Conservation (phyloP, 768 basidiomycete genomes). For the Amanita molliuscula region DNA sequence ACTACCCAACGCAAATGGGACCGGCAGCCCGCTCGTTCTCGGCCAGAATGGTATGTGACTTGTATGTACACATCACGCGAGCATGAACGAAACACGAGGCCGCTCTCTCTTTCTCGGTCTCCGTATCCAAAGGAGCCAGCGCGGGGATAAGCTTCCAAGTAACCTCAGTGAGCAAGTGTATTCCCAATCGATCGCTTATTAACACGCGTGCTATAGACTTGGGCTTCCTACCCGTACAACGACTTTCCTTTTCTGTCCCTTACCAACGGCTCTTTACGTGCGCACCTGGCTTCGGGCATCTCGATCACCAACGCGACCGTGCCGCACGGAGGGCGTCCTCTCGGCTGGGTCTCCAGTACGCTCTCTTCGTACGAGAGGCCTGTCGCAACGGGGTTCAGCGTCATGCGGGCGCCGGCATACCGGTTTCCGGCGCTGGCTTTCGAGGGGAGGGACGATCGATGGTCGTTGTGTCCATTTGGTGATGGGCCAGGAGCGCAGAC, state of each 20-base stretch:
- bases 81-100: not conserved
- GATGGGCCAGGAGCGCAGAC: constrained; percentile 17
- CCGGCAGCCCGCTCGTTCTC: constrained; percentile 36
- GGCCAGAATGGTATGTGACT: constrained; percentile 23
- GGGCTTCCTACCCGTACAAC: constrained; percentile 38
- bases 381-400: constrained; percentile 27
- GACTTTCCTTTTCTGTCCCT: constrained; percentile 33
- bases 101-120: not conserved
- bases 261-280: constrained; percentile 25
- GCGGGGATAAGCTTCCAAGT: constrained; percentile 28
- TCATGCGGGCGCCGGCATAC: constrained; percentile 12
- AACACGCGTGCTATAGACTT: constrained; percentile 23
- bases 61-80: not conserved
- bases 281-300: constrained; percentile 20
- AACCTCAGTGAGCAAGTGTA: constrained; percentile 26
- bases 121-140: constrained; percentile 21
- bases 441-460: constrained; percentile 20
- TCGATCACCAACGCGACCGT: constrained; percentile 31
- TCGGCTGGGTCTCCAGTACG: constrained; percentile 28
- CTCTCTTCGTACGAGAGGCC: constrained; percentile 13
- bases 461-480: constrained; percentile 28
- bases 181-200: not conserved
- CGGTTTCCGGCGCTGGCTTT: constrained; percentile 20
- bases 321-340: constrained; percentile 18
- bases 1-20: constrained; percentile 29